phyloP scores from a whole-genome alignment of 805 yeast genomes.

The Blastobotrys muscicola region DNA sequence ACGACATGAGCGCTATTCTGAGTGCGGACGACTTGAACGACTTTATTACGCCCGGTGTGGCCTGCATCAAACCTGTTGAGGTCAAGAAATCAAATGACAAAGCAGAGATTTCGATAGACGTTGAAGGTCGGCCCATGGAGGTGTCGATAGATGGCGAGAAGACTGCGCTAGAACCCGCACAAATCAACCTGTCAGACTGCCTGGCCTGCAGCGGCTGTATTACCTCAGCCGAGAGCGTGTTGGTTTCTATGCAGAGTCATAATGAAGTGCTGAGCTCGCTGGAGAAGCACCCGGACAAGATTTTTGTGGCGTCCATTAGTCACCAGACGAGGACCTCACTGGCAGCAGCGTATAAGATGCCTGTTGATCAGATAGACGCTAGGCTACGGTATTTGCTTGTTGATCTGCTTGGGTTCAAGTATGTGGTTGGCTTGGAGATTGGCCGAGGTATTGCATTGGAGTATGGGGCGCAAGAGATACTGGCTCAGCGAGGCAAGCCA shows the following conservation, averaged over 20 bases:
- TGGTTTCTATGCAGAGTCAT: conserved; percentile 86
- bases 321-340: conserved; percentile 82
- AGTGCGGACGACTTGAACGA: conserved; percentile 90
- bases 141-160: conserved; percentile 11
- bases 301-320: conserved; percentile 67
- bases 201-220: conserved; percentile 96
- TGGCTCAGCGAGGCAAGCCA: conserved; percentile 14
- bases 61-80: conserved; percentile 83
- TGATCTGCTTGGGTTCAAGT: conserved; percentile 53
- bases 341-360: conserved; percentile 52
- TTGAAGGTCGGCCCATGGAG: conserved; percentile 29
- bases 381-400: conserved; percentile 50
- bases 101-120: conserved; percentile 55
- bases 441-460: conserved; percentile 63
- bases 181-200: conserved; percentile 84
- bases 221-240: conserved; percentile 92
- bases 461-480: conserved; percentile 37
- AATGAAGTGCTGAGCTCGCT: conserved; percentile 60
- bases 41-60: conserved; percentile 88
- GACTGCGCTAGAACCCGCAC: conserved; percentile 65
- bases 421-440: conserved; percentile 75
- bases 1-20: conserved; percentile 70
- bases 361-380: conserved; percentile 50
- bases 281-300: conserved; percentile 25
- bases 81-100: conserved; percentile 26